Percentiles rank a stretch among this genome's conserved stretches.
Conservation (phyloP, 495 filamentous ascomycete species). For the Penicillium taxi region DNA sequence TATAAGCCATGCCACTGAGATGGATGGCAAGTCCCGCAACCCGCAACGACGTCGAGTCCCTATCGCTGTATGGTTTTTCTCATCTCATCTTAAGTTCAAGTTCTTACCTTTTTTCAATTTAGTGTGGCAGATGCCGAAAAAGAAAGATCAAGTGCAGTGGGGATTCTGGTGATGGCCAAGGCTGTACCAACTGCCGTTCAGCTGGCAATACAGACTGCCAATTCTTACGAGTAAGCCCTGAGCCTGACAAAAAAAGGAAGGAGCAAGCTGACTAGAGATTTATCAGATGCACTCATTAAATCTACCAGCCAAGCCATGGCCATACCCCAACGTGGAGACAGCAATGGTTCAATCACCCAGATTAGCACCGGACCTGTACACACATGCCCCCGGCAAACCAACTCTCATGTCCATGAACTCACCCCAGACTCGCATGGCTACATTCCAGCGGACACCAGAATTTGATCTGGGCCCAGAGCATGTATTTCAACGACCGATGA, state of each 20-base stretch:
- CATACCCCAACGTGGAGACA: conserved; percentile 20
- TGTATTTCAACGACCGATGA: conserved; percentile 16
- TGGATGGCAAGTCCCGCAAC: conserved; percentile 29
- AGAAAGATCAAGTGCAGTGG: conserved; percentile 96
- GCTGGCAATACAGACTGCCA: conserved; percentile 64
- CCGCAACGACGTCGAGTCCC: conserved; percentile 48
- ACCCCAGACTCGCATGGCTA: conserved; percentile 11
- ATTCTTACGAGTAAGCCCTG: conserved; percentile 61
- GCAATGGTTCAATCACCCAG: conserved; percentile 13
- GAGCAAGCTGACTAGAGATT: neutral
- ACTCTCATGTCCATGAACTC: conserved; percentile 12
- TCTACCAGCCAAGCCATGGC: conserved; percentile 29
- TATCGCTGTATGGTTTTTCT: conserved; percentile 52
- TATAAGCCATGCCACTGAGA: conserved; percentile 18
- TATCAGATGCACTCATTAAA: too few relatives aligned
- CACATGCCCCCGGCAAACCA: conserved; percentile 14
- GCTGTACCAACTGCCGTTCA: conserved; percentile 75
- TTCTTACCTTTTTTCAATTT: neutral
- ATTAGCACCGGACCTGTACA: conserved; percentile 14
- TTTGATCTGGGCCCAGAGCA: conserved; percentile 23
- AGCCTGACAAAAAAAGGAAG: neutral
- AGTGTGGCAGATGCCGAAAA: conserved; percentile 89
- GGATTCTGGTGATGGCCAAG: conserved; percentile 63
- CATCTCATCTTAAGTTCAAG: conserved; percentile 1
- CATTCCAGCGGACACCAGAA: conserved; percentile 16